Evolutionary conservation across 1,284 basidiomycete species (phyloP), one percentile per base, ranked within the genome.

Genomic region (Ganoderma resinaceum): DNA sequence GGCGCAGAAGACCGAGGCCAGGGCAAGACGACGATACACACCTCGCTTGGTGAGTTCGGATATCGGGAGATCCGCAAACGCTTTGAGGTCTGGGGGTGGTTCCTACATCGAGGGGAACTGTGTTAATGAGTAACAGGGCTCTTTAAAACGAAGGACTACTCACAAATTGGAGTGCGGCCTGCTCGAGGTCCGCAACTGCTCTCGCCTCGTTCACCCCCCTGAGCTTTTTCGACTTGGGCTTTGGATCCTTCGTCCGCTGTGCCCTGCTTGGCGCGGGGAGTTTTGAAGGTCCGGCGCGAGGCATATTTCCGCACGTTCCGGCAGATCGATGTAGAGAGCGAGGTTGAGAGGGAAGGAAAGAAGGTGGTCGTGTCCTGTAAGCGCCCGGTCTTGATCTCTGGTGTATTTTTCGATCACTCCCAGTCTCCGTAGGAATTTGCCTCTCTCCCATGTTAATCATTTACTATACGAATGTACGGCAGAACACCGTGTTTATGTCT

Each of bases 41-140:
- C 53, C 55, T 43, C 57, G 40, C 64, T 63, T 38, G 1, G 20
- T 61, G 40, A 80, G 76, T 35, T 87, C 84, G 0, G 92, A 94
- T 68, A 94, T 86, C 7, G 93, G 92, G 33, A 94, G 83, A 75
- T 91, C 89, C 20, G 85, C 74, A 76, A 94, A 94, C 0, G 83
- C 78, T 66, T 83, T 84, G 55, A 90, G 73, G 60, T 82, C 84
- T 9, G 80, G 78, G 26, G 84, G 77, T 8, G 85, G 73, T 46
- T 84, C 85, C 91, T 93, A 72, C 3, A 31, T 40, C 55, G 26
- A 49, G 38, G 18, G 23, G 62, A 20, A 61, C 73, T 76, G 62
- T 66, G 73, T 77, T 58, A 75, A 74, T 74, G 53, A 68, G 68
- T 65, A 33, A 40, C 7, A 60, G 62, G 66, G 64, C 49, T 61